These are phyloP conservation scores for Aechmea fasciata DNA, from an alignment of 176 grass and related monocot species.

Conservation along the genomic window DNA sequence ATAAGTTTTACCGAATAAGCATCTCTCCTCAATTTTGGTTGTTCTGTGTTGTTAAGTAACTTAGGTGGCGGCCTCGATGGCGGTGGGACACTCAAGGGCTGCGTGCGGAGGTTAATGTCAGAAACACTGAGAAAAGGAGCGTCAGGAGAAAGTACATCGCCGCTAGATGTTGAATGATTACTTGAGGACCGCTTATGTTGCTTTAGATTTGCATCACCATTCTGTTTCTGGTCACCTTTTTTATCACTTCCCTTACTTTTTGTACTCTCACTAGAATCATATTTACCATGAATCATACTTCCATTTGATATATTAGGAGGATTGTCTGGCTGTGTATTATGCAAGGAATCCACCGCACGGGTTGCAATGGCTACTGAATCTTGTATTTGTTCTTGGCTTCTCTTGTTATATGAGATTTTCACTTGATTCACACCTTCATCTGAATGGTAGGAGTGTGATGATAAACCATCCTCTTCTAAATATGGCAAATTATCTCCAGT, in stretches of 20 bases:
- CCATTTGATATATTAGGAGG: conserved; percentile 15
- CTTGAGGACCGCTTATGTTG: conserved; percentile 26
- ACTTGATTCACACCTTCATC: conserved; percentile 32
- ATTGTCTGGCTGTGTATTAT: conserved; percentile 25
- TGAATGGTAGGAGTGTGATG: conserved; percentile 40
- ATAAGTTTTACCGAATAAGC: conserved; percentile 15
- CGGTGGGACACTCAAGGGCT: conserved; percentile 42
- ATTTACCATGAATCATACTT: conserved; percentile 20
- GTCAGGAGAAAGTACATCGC: conserved; percentile 31
- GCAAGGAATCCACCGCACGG: conserved; percentile 40
- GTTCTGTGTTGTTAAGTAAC: conserved; percentile 34
- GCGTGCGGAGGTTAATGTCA: conserved; percentile 37
- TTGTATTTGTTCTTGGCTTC: conserved; percentile 21
- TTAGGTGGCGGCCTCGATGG: conserved; percentile 43
- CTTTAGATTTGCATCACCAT: conserved; percentile 31
- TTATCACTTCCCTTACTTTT: conserved; percentile 25
- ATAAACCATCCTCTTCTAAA: conserved; percentile 38
- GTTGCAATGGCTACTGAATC: conserved; percentile 39
- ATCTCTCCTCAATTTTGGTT: conserved; percentile 13
- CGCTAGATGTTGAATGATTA: conserved; percentile 49
- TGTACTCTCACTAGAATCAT: conserved; percentile 18
- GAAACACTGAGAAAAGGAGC: conserved; percentile 53
- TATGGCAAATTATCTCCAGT: conserved; percentile 30
- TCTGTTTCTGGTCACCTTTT: conserved; percentile 21
- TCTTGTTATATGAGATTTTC: conserved; percentile 67